These are phyloP conservation scores for Gossypium schwendimanii DNA, from an alignment of 441 rosid genomes.

Conservation along the genomic window DNA sequence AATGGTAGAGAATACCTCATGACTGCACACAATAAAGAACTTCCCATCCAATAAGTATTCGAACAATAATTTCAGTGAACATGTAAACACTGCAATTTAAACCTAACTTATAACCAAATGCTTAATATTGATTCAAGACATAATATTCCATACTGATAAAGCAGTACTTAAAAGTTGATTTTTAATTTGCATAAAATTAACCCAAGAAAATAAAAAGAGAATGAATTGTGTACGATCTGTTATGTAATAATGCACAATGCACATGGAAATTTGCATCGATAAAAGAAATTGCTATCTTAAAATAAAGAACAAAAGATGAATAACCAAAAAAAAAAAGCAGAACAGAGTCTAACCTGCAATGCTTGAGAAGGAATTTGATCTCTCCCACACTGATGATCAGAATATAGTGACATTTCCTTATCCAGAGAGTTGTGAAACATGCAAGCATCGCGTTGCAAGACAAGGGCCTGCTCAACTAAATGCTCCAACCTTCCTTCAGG, in stretches of 20 bases:
- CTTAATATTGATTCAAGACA: neutral
- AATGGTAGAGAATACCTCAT: neutral
- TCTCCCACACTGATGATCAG: conserved; percentile 58
- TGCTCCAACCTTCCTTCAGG: conserved; percentile 65
- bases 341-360: conserved; percentile 48
- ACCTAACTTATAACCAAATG: neutral
- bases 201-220: neutral
- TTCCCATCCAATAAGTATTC: neutral
- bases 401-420: conserved; percentile 50
- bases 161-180: neutral
- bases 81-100: neutral
- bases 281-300: neutral
- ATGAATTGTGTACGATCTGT: neutral
- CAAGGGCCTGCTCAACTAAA: conserved; percentile 58
- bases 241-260: neutral
- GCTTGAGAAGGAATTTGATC: conserved; percentile 58
- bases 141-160: neutral
- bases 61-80: neutral
- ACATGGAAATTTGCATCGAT: neutral
- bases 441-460: conserved; percentile 44
- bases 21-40: neutral
- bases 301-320: neutral
- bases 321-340: neutral
- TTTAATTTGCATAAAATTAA: neutral
- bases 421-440: conserved; percentile 48